A percentile compares a stretch with the other conserved stretches of the same genome.
Evolutionary conservation across 805 yeast genomes (phyloP).

Genomic region (Barnettozyma populi): DNA sequence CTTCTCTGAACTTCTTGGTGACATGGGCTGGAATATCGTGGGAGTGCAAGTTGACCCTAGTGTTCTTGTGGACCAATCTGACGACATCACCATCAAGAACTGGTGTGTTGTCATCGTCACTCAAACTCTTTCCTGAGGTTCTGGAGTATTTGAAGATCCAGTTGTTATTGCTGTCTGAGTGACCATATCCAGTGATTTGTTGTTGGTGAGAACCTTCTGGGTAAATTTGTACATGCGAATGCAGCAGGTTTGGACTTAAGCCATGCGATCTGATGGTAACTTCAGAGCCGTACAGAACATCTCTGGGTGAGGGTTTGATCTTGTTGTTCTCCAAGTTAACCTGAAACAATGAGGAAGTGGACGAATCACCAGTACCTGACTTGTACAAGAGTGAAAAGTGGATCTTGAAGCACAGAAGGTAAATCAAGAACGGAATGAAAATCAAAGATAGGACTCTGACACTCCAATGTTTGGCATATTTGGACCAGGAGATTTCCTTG

Average conservation of each 20-base stretch:
- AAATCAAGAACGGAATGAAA: conserved; percentile 63
- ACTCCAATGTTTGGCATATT: conserved; percentile 62
- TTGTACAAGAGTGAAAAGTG: conserved; percentile 73
- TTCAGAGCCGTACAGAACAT: conserved; percentile 50
- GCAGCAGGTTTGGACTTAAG: conserved; percentile 67
- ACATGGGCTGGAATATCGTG: conserved; percentile 65
- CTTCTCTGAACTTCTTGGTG: conserved; percentile 68
- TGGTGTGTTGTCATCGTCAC: conserved; percentile 25
- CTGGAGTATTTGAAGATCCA: conserved; percentile 61
- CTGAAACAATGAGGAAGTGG: conserved; percentile 86
- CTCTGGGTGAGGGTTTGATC: conserved; percentile 63
- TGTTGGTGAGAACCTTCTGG: conserved; percentile 78
- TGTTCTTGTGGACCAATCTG: conserved; percentile 56
- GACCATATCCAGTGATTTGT: conserved; percentile 76
- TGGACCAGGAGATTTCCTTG: conserved; percentile 22
- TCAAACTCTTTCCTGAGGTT: conserved; percentile 25
- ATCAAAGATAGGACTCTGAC: conserved; percentile 63
- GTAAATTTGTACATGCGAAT: conserved; percentile 74
- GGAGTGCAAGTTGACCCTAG: conserved; percentile 66
- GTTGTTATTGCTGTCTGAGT: conserved; percentile 67
- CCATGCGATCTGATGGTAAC: conserved; percentile 58
- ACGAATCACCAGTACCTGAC: conserved; percentile 91
- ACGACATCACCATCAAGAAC: conserved; percentile 55
- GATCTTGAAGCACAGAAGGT: conserved; percentile 66
- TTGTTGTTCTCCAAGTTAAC: conserved; percentile 71